Evolutionary conservation across 2,329 filamentous ascomycete genomes (phyloP).

Genomic region (Fusarium miscanthi): DNA sequence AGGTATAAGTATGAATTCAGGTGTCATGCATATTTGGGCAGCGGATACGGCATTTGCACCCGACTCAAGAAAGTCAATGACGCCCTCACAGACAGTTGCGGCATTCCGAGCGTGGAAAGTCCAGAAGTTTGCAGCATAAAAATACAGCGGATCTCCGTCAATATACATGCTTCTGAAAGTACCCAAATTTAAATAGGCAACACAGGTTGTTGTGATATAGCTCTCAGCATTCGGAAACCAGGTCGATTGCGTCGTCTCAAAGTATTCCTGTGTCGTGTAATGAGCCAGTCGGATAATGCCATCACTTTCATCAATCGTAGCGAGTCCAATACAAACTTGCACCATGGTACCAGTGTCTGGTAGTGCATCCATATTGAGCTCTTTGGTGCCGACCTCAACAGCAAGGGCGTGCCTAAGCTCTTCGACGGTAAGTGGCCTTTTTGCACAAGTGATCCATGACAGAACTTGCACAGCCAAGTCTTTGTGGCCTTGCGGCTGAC

Average conservation of each 20-base stretch:
- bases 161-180: too few relatives aligned
- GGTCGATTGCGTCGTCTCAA: slow-evolving; percentile 42
- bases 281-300: slow-evolving; percentile 55
- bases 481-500: slow-evolving; percentile 46
- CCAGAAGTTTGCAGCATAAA: too few relatives aligned
- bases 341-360: slow-evolving; percentile 47
- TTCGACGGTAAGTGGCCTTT: slow-evolving; percentile 43
- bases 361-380: slow-evolving; percentile 51
- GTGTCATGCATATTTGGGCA: too few relatives aligned
- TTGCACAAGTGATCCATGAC: slow-evolving; percentile 54
- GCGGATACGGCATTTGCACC: too few relatives aligned
- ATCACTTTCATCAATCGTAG: slow-evolving; percentile 53
- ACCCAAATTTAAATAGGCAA: slow-evolving; percentile 52
- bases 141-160: too few relatives aligned
- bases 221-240: slow-evolving; percentile 50
- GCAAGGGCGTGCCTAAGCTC: slow-evolving; percentile 58
- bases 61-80: too few relatives aligned
- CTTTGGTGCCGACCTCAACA: slow-evolving; percentile 38
- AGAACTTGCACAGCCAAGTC: slow-evolving; percentile 52
- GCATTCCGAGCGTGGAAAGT: too few relatives aligned
- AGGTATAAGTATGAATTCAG: too few relatives aligned
- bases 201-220: slow-evolving; percentile 47
- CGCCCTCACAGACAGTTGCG: too few relatives aligned
- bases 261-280: slow-evolving; percentile 58
- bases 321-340: slow-evolving; percentile 54